phyloP scores from a whole-genome alignment of 2,329 filamentous ascomycete species.

The Sclerotinia nivalis region DNA sequence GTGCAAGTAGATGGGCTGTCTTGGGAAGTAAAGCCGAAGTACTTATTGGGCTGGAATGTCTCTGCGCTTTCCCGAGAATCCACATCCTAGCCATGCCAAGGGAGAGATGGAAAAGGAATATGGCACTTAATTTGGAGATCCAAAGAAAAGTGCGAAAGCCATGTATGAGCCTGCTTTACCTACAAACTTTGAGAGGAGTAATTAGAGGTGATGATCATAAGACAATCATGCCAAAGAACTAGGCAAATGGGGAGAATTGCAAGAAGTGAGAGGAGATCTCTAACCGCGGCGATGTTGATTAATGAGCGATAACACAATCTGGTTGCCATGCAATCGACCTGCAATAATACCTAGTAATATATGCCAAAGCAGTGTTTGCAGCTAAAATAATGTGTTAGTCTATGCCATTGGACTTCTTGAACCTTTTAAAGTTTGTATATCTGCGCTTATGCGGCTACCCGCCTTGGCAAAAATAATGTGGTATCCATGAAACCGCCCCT shows the following conservation, averaged over 20 bases:
- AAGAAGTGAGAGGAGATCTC: slow-evolving; percentile 37
- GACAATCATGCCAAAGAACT: slow-evolving; percentile 51
- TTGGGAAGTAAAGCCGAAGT: slow-evolving; percentile 46
- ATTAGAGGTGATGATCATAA: slow-evolving; percentile 56
- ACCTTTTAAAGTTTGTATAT: background rate
- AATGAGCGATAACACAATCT: background rate
- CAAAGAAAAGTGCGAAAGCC: slow-evolving; percentile 49
- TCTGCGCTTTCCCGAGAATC: slow-evolving; percentile 47
- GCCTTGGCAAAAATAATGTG: background rate
- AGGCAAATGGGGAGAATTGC: slow-evolving; percentile 48
- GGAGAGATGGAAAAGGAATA: slow-evolving; percentile 44
- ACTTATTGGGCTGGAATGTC: slow-evolving; percentile 45
- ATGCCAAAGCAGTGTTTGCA: background rate
- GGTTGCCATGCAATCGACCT: background rate
- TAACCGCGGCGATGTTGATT: slow-evolving; percentile 34
- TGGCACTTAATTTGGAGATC: slow-evolving; percentile 44
- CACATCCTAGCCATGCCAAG: slow-evolving; percentile 41
- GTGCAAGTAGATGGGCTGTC: slow-evolving; percentile 47
- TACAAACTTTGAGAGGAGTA: slow-evolving; percentile 52
- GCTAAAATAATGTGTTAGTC: background rate
- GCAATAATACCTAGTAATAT: too few species aligned
- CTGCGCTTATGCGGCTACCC: background rate
- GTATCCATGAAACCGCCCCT: background rate
- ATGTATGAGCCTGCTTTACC: slow-evolving; percentile 57
- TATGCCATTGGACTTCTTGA: background rate